Base-by-base conservation (phyloP, 768 basidiomycete species). In the Gautieria morchelliformis region DNA sequence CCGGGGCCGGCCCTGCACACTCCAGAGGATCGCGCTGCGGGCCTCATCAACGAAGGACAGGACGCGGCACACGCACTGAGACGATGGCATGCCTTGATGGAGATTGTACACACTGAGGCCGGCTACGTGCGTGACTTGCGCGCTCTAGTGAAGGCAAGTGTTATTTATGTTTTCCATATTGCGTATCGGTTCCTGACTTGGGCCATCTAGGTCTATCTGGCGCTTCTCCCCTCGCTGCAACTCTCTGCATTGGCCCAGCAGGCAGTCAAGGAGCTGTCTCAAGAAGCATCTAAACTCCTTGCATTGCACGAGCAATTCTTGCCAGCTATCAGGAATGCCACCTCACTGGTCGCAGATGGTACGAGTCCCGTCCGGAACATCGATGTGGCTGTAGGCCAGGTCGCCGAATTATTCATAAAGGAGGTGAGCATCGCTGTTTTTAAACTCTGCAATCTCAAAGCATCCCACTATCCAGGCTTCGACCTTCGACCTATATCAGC, bases 91-190 rank as follows among this genome's bases (percentile, higher is more conserved):
- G 87, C 91, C 6, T 78, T 97, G 51, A 76, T 82, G 62, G 95
- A 97, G 70, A 74, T 98, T 41, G 76, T 97, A 24, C 75, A 80
- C 58, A 94, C 93, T 0, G 95, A 98, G 73, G 74, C 82, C 19
- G 82, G 82, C 7, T 98, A 97, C 68, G 76, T 93, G 9, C 67
- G 76, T 52, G 92, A 94, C 69, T 70, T 97, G 64, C 80, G 83
- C 59, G 79, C 79, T 9, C 76, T 98, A 45, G 87, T 92, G 56
- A 77, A 78, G 61, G 92, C 91, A 67, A 59, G 78, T 70, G 59
- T 59, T 53, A 20, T 33, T 27, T 37, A 39, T 45, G 27, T 64
- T 50, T 61, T 37, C 14, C 9, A 37, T 14, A 37, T 37, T 37
- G 33, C 20, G 33, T 40, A 30, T 22, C 27, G 45, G 20, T 39